Conservation (phyloP, 768 basidiomycete genomes). For the Suillus bovinus region DNA sequence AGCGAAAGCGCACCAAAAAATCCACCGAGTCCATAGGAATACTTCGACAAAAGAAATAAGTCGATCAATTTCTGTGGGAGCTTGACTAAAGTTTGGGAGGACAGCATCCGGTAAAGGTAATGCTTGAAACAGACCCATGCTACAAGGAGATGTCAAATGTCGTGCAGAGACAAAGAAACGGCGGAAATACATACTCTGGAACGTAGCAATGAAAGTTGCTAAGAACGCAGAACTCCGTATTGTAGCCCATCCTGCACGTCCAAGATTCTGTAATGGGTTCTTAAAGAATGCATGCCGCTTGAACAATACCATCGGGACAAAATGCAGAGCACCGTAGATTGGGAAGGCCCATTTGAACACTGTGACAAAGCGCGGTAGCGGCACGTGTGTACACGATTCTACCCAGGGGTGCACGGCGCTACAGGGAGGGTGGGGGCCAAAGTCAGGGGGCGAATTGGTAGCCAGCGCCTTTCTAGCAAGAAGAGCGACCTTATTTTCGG, state of each 20-base stretch:
- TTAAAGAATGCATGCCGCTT: constrained; percentile 65
- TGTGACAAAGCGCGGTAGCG: constrained; percentile 61
- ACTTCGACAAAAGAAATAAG: constrained; percentile 65
- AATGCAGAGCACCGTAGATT: constrained; percentile 86
- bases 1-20: constrained; percentile 74
- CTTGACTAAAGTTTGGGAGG: constrained; percentile 33
- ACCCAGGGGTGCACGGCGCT: constrained; percentile 76
- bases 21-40: constrained; percentile 75
- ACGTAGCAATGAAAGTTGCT: constrained; percentile 78
- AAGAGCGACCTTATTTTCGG: constrained; percentile 51
- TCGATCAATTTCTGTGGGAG: constrained; percentile 52
- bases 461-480: constrained; percentile 42
- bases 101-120: constrained; percentile 52
- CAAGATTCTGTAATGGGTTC: constrained; percentile 66
- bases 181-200: constrained; percentile 60
- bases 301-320: constrained; percentile 85
- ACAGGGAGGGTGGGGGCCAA: constrained; percentile 62
- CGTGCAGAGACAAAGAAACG: neutral
- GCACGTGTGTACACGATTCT: constrained; percentile 49
- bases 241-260: constrained; percentile 69
- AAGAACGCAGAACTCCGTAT: constrained; percentile 85
- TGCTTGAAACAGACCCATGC: constrained; percentile 70
- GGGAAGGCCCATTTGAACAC: constrained; percentile 86
- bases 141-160: constrained; percentile 22
- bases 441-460: constrained; percentile 36